Evolutionary conservation across 176 grass and related monocot genomes (phyloP), one percentile per base, ranked within the genome.

Genomic region (Oropetium thomaeum): DNA sequence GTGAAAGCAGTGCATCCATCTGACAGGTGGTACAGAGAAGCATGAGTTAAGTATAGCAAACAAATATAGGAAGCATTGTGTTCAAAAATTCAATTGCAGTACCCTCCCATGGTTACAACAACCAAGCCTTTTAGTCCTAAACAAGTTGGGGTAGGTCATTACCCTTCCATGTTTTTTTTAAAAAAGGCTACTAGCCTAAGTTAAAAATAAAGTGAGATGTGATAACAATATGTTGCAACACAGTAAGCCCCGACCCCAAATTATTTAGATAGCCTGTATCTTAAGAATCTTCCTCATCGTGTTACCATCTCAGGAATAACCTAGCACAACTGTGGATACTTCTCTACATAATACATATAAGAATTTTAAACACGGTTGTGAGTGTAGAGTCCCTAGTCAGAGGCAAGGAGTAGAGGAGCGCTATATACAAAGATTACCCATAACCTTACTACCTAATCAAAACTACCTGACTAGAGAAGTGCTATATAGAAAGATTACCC

Each of bases 1-100:
- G 89, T 39, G 96, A 88, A 58, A 99, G 79, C 28, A 99, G 74
- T 12, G 67, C 77, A 76, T 99, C 96, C 89, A 88, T 90, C 96
- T 95, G 87, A 80, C 11, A 48, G 47, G 47, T 73, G 52, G 65
- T 47, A 83, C 5, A 85, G 48, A 76, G 49, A 72, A 82, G 3
- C 43, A 83, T 43, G 51, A 25, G 34, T 73, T 34, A 84, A 19
- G n/a, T 55, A 26, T 1, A 53, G 12, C 20, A 64, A 64, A 4
- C 7, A 15, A 73, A 54, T 15, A 12, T 19, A 32, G 62, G 43
- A 80, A 41, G 38, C 38, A 3, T 40, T 40, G 38, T 40, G 38
- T 40, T 40, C 7, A 58, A 31, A 79, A 23, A 67, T 30, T 39
- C 15, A 12, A 23, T 41, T 26, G 1, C 53, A 76, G 20, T 83